Evolutionary conservation across 2,329 filamentous ascomycete genomes (phyloP).

Genomic region (Drechslera avenae): DNA sequence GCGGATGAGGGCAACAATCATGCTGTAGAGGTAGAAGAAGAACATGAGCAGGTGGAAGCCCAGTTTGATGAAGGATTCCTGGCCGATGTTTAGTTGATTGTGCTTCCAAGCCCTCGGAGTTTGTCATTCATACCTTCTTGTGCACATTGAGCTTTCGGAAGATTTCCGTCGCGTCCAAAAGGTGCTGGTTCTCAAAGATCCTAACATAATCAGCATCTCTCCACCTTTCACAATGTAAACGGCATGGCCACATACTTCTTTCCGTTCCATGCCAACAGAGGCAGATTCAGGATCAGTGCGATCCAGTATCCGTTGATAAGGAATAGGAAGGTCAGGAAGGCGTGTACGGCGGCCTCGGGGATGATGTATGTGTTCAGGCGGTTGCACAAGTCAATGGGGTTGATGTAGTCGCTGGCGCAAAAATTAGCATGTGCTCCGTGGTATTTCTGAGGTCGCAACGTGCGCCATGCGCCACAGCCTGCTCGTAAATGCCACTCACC

Average conservation of each 20-base stretch:
- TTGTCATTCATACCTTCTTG: conserved; percentile 75
- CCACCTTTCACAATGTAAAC: neutral
- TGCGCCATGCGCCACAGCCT: neutral
- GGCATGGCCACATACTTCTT: conserved; percentile 80
- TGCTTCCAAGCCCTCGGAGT: neutral
- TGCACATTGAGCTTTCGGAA: conserved; percentile 99
- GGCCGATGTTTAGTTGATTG: conserved; percentile 16
- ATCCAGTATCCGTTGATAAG: conserved; percentile 99
- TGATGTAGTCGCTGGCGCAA: conserved; percentile 89
- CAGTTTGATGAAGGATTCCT: conserved; percentile 99
- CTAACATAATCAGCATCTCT: conserved; percentile 58
- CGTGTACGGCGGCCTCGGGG: conserved; percentile 96
- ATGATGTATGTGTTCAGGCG: conserved; percentile 99
- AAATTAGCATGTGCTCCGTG: conserved; percentile 37
- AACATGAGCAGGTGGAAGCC: conserved; percentile 99
- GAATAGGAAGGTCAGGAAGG: conserved; percentile 93
- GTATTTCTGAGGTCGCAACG: neutral
- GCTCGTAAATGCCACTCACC: conserved; percentile 65
- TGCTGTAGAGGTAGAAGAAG: conserved; percentile 99
- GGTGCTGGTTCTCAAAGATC: conserved; percentile 95
- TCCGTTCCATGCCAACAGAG: conserved; percentile 87
- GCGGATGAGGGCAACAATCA: conserved; percentile 94
- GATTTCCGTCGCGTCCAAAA: conserved; percentile 97
- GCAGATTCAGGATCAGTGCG: conserved; percentile 87
- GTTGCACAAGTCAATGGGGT: conserved; percentile 99